Base-by-base conservation (phyloP, 495 filamentous ascomycete genomes). In the Gamarada debralockiae region DNA sequence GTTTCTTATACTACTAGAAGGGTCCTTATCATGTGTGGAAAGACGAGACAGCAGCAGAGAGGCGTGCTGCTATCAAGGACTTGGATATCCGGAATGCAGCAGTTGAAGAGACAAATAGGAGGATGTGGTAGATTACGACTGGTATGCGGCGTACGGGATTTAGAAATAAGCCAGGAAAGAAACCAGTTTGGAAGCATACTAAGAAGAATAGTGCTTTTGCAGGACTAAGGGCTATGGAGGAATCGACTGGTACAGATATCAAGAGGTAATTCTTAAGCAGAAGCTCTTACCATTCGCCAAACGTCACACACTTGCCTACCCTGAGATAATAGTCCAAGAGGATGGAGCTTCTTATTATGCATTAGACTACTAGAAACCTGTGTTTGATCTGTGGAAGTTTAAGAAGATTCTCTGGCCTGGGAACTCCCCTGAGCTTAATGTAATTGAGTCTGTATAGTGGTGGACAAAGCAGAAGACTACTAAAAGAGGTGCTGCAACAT, bases 1-100 rank as follows among this genome's bases (percentile, higher is more conserved):
- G 38, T 55, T 74, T 72, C 59, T 54, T 51, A 0, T 71, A 68
- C 21, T 46, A 73, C n/a, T n/a, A 49, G 18, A 72, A 73, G 48
- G 65, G 69, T 0, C 62, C 60, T 38, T 72, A 38, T 49, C 43
- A 69, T 65, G 55, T 61, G 20, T 65, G 48, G 62, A 57, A 61
- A 31, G 40, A 37, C 24, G 62, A 69, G 38, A 66, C 66, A 38
- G 25, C 48, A 1, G 38, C 38, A 10, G 12, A 41, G 18, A 41
- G 17, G 17, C 7, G 18, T 36, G 20, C 44, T 7, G 38, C 38
- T 9, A 15, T 7, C 18, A 41, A 7, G 7, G 38, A 41, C 17
- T 17, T 38, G 48, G 20, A 39, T 59, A 36, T 17, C 41, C 27
- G 20, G 18, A 23, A 34, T 46, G 38, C 18, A 13, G 21, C 18